These are phyloP conservation scores for Lotus japonicus DNA, from an alignment of 306 rosid genomes.

Conservation along the genomic window DNA sequence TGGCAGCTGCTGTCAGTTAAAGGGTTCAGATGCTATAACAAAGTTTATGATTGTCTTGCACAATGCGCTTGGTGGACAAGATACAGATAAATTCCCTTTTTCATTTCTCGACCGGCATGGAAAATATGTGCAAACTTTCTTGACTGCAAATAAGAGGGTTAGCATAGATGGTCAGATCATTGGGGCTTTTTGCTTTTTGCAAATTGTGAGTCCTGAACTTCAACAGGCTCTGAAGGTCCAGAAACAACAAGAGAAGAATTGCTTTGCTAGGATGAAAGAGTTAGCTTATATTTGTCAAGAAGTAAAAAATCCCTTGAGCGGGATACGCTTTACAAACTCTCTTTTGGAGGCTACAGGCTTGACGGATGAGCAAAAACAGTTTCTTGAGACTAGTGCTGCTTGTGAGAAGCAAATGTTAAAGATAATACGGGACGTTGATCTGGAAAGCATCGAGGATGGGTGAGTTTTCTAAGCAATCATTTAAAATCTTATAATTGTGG, in stretches of 20 bases:
- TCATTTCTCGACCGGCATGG: slow-evolving; percentile 73
- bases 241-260: slow-evolving; percentile 74
- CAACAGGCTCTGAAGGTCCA: slow-evolving; percentile 76
- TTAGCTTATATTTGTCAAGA: slow-evolving; percentile 92
- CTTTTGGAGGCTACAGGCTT: slow-evolving; percentile 89
- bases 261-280: slow-evolving; percentile 84
- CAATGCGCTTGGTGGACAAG: slow-evolving; percentile 79
- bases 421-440: slow-evolving; percentile 65
- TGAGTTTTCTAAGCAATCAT: slow-evolving; percentile 37
- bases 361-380: slow-evolving; percentile 86
- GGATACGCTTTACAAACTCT: slow-evolving; percentile 85
- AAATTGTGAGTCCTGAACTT: slow-evolving; percentile 78
- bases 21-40: slow-evolving; percentile 82
- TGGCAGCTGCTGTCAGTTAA: slow-evolving; percentile 80
- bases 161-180: slow-evolving; percentile 68
- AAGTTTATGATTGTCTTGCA: slow-evolving; percentile 97
- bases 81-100: slow-evolving; percentile 70
- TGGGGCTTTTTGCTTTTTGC: slow-evolving; percentile 97
- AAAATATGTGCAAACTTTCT: slow-evolving; percentile 68
- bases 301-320: slow-evolving; percentile 83
- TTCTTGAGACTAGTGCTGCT: slow-evolving; percentile 84
- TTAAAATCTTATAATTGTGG: slow-evolving; percentile 1
- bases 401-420: slow-evolving; percentile 94
- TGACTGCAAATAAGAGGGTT: slow-evolving; percentile 90
- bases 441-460: slow-evolving; percentile 83